phyloP scores from a whole-genome alignment of 331 rosid genomes.

The Arachis monticola region DNA sequence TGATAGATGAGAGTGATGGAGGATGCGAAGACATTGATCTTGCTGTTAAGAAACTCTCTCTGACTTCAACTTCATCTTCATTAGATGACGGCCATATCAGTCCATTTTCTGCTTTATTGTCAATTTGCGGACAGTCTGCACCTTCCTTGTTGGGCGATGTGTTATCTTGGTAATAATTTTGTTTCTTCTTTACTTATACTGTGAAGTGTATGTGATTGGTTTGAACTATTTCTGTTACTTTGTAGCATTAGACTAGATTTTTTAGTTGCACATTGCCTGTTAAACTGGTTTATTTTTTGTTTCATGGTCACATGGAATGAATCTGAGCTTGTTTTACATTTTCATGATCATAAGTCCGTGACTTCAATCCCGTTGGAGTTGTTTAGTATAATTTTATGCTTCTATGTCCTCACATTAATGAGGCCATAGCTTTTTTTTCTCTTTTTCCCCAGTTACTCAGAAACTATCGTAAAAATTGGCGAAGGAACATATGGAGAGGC shows the following conservation, averaged over 20 bases:
- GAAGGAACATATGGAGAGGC: constrained; percentile 99
- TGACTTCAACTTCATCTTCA: constrained; percentile 61
- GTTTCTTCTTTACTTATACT: constrained; percentile 43
- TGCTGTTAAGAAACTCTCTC: constrained; percentile 73
- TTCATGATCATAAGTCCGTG: constrained; percentile 3
- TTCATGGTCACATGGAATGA: constrained; percentile 2
- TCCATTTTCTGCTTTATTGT: constrained; percentile 68
- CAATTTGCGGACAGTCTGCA: constrained; percentile 78
- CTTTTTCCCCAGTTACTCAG: constrained; percentile 60
- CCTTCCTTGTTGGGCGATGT: constrained; percentile 64
- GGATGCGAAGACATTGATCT: constrained; percentile 56
- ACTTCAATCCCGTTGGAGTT: constrained; percentile 2
- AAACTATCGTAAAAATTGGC: constrained; percentile 72
- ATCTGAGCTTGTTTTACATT: constrained; percentile 3
- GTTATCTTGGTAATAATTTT: constrained; percentile 66
- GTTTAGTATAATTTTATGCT: constrained; percentile 25
- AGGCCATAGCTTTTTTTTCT: constrained; percentile 28
- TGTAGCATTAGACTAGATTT: neutral
- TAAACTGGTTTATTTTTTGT: neutral
- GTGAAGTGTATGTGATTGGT: constrained; percentile 7
- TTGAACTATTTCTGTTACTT: constrained; percentile 9
- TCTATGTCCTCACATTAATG: constrained; percentile 37
- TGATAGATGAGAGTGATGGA: constrained; percentile 39
- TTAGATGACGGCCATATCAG: constrained; percentile 48
- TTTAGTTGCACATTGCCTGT: constrained; percentile 20